Evolutionary conservation across 768 basidiomycete genomes (phyloP).

Genomic region (Sporobolomyces phaffii): DNA sequence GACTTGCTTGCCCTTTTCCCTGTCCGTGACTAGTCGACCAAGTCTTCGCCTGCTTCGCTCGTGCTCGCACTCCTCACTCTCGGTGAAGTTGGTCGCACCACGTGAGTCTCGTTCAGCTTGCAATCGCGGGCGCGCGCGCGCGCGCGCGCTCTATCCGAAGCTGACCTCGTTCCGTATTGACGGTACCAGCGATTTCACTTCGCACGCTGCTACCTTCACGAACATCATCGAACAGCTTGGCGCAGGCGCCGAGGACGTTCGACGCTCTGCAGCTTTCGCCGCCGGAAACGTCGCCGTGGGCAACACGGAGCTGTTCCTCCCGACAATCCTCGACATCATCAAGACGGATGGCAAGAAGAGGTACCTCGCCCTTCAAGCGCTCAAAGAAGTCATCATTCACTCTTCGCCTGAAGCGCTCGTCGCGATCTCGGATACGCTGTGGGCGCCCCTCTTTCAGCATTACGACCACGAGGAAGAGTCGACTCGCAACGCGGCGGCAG

Average conservation of each 20-base stretch:
- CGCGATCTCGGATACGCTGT: slow-evolving; percentile 77
- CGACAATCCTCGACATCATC: slow-evolving; percentile 61
- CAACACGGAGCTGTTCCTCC: slow-evolving; percentile 78
- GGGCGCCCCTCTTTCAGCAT: slow-evolving; percentile 86
- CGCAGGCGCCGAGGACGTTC: slow-evolving; percentile 73
- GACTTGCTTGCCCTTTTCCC: not conserved
- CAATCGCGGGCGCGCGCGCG: slow-evolving; percentile 8
- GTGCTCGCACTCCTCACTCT: slow-evolving; percentile 80
- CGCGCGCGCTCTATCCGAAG: no score
- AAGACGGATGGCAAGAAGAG: slow-evolving; percentile 66
- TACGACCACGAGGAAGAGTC: slow-evolving; percentile 75
- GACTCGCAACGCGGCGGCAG: slow-evolving; percentile 87
- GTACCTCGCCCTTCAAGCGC: slow-evolving; percentile 76
- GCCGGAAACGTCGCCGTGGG: slow-evolving; percentile 92
- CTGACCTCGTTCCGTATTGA: no score
- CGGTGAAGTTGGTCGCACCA: slow-evolving; percentile 85
- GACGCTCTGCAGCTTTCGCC: slow-evolving; percentile 88
- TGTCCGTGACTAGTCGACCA: slow-evolving; percentile 28
- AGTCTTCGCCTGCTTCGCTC: slow-evolving; percentile 60
- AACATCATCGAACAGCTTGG: slow-evolving; percentile 67
- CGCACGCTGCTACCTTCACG: slow-evolving; percentile 70
- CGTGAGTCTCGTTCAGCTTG: slow-evolving; percentile 56
- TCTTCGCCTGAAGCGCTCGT: slow-evolving; percentile 78
- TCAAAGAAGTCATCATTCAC: slow-evolving; percentile 94
- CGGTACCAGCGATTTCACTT: slow-evolving; percentile 71